phyloP scores from a whole-genome alignment of 495 filamentous ascomycete species.

The Penicillium canescens region DNA sequence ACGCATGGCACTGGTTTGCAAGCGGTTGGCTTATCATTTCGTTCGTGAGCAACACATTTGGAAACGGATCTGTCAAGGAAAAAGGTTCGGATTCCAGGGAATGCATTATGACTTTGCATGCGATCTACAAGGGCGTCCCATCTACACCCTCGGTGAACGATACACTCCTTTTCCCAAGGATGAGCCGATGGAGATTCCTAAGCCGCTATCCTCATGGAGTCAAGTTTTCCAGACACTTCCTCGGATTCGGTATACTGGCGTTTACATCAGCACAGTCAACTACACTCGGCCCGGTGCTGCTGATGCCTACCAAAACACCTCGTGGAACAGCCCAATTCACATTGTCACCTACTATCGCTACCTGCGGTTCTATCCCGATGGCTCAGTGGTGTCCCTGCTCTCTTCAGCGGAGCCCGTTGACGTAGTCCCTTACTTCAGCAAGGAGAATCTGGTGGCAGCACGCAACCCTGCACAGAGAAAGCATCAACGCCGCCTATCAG shows the following conservation, averaged over 20 bases:
- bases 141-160: slow-evolving; percentile 38
- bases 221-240: slow-evolving; percentile 80
- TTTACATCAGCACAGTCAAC: slow-evolving; percentile 95
- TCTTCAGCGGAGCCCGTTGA: slow-evolving; percentile 80
- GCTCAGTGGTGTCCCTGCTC: slow-evolving; percentile 73
- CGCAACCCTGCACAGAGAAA: slow-evolving; percentile 27
- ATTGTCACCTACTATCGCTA: slow-evolving; percentile 99
- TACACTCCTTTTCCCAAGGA: slow-evolving; percentile 45
- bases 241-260: slow-evolving; percentile 87
- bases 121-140: slow-evolving; percentile 60
- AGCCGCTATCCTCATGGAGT: slow-evolving; percentile 42
- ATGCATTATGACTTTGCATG: slow-evolving; percentile 83
- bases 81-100: slow-evolving; percentile 72
- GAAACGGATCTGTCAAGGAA: slow-evolving; percentile 70
- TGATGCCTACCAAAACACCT: slow-evolving; percentile 50
- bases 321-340: slow-evolving; percentile 84
- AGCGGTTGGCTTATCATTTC: slow-evolving; percentile 81
- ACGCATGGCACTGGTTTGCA: slow-evolving; percentile 82
- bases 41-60: slow-evolving; percentile 86
- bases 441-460: slow-evolving; percentile 45
- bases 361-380: slow-evolving; percentile 90
- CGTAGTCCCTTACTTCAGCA: slow-evolving; percentile 73
- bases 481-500: slow-evolving; percentile 32
- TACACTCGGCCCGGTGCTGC: slow-evolving; percentile 81
- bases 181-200: slow-evolving; percentile 34